phyloP scores from a whole-genome alignment of 2,329 filamentous ascomycete genomes.

The Colletotrichum sp. region DNA sequence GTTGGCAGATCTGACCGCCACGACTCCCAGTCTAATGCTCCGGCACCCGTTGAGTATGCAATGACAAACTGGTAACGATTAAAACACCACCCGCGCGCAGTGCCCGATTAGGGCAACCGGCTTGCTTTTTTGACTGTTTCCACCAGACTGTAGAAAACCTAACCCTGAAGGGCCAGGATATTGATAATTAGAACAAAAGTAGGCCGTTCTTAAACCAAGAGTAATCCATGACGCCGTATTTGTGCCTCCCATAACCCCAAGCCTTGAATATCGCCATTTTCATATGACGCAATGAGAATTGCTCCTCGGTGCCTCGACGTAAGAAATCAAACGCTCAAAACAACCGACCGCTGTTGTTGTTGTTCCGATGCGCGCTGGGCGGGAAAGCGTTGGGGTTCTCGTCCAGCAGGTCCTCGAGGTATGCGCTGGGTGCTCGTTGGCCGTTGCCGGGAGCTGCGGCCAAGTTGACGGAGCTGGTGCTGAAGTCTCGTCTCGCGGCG shows the following conservation, averaged over 20 bases:
- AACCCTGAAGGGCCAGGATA: background rate
- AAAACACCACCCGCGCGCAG: background rate
- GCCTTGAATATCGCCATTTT: constrained; percentile 9
- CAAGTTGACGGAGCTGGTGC: constrained; percentile 71
- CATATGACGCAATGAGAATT: background rate
- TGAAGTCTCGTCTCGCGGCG: constrained; percentile 52
- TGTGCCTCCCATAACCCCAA: background rate
- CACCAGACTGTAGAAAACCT: background rate
- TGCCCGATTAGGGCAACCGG: background rate
- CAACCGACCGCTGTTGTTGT: constrained; percentile 1
- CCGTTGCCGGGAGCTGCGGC: constrained; percentile 61
- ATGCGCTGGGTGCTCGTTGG: constrained; percentile 83
- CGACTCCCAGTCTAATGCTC: constrained; percentile 21
- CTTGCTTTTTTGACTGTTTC: background rate
- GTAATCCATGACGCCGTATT: constrained; percentile 16
- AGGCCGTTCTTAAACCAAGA: constrained; percentile 1
- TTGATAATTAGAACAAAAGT: constrained; percentile 7
- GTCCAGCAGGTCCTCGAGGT: constrained; percentile 87
- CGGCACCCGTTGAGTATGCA: background rate
- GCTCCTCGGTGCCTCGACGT: background rate
- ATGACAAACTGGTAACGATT: background rate
- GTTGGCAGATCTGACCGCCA: background rate
- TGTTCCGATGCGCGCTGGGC: constrained; percentile 30
- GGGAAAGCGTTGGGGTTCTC: constrained; percentile 66
- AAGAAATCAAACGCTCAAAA: background rate